phyloP scores from a whole-genome alignment of 2,329 filamentous ascomycete genomes.

The Monosporascus sp. region DNA sequence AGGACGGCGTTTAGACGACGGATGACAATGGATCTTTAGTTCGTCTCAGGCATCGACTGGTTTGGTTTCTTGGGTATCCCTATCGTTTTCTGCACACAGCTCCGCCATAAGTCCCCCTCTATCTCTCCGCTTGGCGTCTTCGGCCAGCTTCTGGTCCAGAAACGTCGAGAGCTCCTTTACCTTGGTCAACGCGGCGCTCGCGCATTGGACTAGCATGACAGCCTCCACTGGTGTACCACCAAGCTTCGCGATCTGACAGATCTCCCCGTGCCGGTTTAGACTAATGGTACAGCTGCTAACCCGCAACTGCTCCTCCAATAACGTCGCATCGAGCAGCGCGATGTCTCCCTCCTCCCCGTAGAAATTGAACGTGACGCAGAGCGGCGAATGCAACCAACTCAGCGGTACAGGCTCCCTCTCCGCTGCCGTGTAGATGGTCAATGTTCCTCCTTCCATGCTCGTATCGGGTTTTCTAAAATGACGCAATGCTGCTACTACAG shows the following conservation, averaged over 20 bases:
- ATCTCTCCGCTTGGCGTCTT: constrained; percentile 73
- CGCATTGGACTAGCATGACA: constrained; percentile 69
- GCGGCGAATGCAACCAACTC: constrained; percentile 85
- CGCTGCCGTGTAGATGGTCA: constrained; percentile 77
- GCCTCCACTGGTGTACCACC: constrained; percentile 81
- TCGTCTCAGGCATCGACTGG: neutral
- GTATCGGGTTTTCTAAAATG: constrained; percentile 92
- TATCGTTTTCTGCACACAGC: constrained; percentile 77
- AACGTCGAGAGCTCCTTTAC: constrained; percentile 73
- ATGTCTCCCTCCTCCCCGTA: constrained; percentile 69
- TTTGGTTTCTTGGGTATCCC: constrained; percentile 37
- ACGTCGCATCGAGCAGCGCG: constrained; percentile 65
- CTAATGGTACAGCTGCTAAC: constrained; percentile 74
- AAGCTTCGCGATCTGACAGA: constrained; percentile 87
- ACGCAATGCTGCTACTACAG: constrained; percentile 79
- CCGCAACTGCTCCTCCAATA: constrained; percentile 71
- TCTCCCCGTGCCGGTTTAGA: constrained; percentile 82
- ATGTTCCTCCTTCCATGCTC: constrained; percentile 73
- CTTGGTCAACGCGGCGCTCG: constrained; percentile 68
- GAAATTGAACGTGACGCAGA: constrained; percentile 86
- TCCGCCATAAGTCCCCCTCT: constrained; percentile 75
- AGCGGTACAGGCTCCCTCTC: constrained; percentile 88
- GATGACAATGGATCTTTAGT: neutral
- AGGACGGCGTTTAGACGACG: neutral
- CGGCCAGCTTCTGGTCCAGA: constrained; percentile 67